phyloP scores from a whole-genome alignment of 768 basidiomycete genomes.

The Mycena leptocephala region DNA sequence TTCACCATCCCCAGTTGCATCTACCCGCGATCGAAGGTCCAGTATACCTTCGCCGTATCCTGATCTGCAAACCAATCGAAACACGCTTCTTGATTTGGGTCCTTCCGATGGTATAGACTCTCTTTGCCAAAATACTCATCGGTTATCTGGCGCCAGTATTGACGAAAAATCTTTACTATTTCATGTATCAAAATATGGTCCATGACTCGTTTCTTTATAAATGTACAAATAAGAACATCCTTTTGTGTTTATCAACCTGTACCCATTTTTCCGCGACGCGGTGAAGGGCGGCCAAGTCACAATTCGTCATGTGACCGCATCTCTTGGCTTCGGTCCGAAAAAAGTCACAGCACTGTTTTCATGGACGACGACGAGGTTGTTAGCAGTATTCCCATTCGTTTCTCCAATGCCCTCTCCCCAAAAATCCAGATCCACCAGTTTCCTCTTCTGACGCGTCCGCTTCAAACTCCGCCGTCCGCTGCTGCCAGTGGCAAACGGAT shows the following conservation, averaged over 20 bases:
- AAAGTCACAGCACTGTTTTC: too few relatives aligned
- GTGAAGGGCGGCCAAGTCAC: too few relatives aligned
- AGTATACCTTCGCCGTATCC: conserved; percentile 28
- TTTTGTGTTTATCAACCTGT: neutral
- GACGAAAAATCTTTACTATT: conserved; percentile 18
- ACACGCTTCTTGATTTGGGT: neutral
- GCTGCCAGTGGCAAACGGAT: conserved; percentile 82
- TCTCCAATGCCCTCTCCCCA: conserved; percentile 72
- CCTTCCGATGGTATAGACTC: neutral
- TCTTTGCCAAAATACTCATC: neutral
- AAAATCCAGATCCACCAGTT: conserved; percentile 88
- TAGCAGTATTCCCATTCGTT: conserved; percentile 80
- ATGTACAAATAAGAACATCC: neutral
- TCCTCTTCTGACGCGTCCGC: conserved; percentile 80
- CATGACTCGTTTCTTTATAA: neutral
- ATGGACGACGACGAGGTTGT: conserved; percentile 74
- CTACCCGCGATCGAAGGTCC: conserved; percentile 26
- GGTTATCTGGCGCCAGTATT: neutral
- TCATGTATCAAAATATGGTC: neutral
- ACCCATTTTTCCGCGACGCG: neutral
- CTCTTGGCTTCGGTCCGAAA: too few relatives aligned
- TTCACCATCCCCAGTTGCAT: conserved; percentile 27
- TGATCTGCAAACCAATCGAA: conserved; percentile 12
- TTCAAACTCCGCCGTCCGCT: conserved; percentile 86
- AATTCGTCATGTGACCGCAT: too few relatives aligned